Percentiles rank a stretch among this genome's conserved stretches.
These are phyloP conservation scores for Fusarium papillatum DNA, from an alignment of 2,329 filamentous ascomycete species.

Conservation along the genomic window DNA sequence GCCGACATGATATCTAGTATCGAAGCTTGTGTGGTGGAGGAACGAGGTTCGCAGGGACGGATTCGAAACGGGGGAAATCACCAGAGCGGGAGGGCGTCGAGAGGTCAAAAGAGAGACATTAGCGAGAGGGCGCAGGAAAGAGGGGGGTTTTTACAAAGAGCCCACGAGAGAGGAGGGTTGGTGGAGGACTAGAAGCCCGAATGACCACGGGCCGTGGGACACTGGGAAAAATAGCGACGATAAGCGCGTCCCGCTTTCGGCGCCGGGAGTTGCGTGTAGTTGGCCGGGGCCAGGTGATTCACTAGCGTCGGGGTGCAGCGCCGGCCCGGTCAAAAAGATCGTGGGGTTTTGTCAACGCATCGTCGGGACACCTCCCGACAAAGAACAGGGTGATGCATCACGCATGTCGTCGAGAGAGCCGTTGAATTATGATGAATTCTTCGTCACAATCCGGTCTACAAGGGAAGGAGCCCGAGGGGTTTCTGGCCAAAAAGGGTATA, in stretches of 20 bases:
- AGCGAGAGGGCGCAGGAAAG: slow-evolving; percentile 17
- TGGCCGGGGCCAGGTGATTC: slow-evolving; percentile 21
- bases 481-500: not conserved
- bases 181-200: slow-evolving; percentile 33
- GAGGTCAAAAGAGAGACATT: slow-evolving; percentile 16
- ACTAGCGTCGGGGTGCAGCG: slow-evolving; percentile 15
- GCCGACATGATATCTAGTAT: slow-evolving; percentile 67
- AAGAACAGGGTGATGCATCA: not conserved
- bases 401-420: not conserved
- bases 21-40: slow-evolving; percentile 9
- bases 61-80: not conserved
- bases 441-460: not conserved
- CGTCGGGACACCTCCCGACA: slow-evolving; percentile 26
- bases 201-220: slow-evolving; percentile 34
- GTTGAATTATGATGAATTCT: not conserved
- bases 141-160: slow-evolving; percentile 12
- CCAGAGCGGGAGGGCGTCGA: not conserved
- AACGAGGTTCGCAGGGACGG: slow-evolving; percentile 9
- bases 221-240: slow-evolving; percentile 45
- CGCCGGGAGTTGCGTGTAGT: slow-evolving; percentile 36
- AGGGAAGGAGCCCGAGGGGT: not conserved
- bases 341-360: slow-evolving; percentile 30
- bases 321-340: slow-evolving; percentile 24
- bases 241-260: slow-evolving; percentile 50
- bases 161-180: not conserved